Conservation (phyloP, 352 stramenopile species). For the Phytophthora niederhauseri region DNA sequence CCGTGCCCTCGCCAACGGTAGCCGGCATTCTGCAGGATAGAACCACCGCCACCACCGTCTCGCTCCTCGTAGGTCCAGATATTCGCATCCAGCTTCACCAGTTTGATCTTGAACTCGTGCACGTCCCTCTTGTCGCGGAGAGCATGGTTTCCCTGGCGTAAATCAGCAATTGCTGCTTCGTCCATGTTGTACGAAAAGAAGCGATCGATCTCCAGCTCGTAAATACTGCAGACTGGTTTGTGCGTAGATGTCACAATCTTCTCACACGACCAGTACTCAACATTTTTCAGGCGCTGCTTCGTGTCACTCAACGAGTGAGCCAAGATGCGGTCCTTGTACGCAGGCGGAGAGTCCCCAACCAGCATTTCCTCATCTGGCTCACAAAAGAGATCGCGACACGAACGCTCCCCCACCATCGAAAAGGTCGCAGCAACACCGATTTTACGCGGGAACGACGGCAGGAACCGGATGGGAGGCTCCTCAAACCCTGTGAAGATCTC, state of each 20-base stretch:
- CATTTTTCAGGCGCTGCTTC: slow-evolving; percentile 57
- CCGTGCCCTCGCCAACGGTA: slow-evolving; percentile 35
- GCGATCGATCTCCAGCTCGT: slow-evolving; percentile 76
- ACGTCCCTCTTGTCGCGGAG: slow-evolving; percentile 67
- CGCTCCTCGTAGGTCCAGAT: slow-evolving; percentile 72
- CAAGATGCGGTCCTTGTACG: slow-evolving; percentile 82
- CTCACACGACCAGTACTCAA: slow-evolving; percentile 74
- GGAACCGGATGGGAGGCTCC: slow-evolving; percentile 74
- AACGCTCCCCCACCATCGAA: slow-evolving; percentile 68
- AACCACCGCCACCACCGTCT: slow-evolving; percentile 21
- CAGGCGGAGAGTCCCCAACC: slow-evolving; percentile 38
- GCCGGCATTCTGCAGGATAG: slow-evolving; percentile 21
- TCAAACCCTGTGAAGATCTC: slow-evolving; percentile 90
- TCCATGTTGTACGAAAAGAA: slow-evolving; percentile 75
- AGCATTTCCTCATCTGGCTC: slow-evolving; percentile 42
- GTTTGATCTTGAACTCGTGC: slow-evolving; percentile 73
- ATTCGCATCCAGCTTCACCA: slow-evolving; percentile 78
- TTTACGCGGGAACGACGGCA: slow-evolving; percentile 76
- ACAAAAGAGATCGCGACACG: slow-evolving; percentile 59
- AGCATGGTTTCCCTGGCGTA: slow-evolving; percentile 53
- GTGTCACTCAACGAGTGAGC: slow-evolving; percentile 72
- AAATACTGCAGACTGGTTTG: slow-evolving; percentile 77
- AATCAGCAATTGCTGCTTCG: slow-evolving; percentile 51
- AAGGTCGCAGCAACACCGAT: slow-evolving; percentile 64
- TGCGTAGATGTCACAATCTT: slow-evolving; percentile 67